Evolutionary conservation across 495 filamentous ascomycete species (phyloP), one percentile per base, ranked within the genome.

Genomic region (Xylaria curta): DNA sequence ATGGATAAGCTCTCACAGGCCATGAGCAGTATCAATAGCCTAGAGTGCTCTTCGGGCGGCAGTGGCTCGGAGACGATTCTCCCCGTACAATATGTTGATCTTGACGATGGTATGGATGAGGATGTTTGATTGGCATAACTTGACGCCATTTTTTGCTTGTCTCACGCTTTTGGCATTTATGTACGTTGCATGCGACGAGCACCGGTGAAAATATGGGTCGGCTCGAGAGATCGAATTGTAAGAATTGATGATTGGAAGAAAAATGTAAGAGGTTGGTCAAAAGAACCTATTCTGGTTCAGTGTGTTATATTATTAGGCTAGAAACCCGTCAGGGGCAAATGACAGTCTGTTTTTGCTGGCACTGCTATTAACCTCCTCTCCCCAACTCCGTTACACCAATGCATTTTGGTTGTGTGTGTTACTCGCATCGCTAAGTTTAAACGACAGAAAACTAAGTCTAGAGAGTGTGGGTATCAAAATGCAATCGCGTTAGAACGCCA

Each of bases 1-100:
- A 78, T 76, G 73, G 77, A 79, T 4, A 82, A 79, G 66, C 75
- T 85, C n/a, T 69, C 77, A 21, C 70, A 79, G 15, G 83, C 83
- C 0, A 82, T 85, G 78, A 73, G 74, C 1, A 83, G 81, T 36
- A 86, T 86, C 44, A 79, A 76, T 21, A 63, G 74, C 4, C 71
- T 79, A 1, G 76, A 77, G 51, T 66, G 61, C 42, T 76, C 74
- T 3, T 62, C 72, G 15, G 44, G 24, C 10, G 44, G 38, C 28
- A 68, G 24, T 7, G 36, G 33, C 46, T 36, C 53, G 38, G 40
- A 70, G 12, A 42, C 38, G 13, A 31, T 58, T 53, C 8, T 40
- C 19, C 26, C 54, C 24, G 42, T 26, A 36, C 36, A 61, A 1
- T 42, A 47, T 24, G 26, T 77, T 31, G 63, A 72, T 10, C 61